phyloP scores from a whole-genome alignment of 768 basidiomycete species.

The Naganishia friedmannii region DNA sequence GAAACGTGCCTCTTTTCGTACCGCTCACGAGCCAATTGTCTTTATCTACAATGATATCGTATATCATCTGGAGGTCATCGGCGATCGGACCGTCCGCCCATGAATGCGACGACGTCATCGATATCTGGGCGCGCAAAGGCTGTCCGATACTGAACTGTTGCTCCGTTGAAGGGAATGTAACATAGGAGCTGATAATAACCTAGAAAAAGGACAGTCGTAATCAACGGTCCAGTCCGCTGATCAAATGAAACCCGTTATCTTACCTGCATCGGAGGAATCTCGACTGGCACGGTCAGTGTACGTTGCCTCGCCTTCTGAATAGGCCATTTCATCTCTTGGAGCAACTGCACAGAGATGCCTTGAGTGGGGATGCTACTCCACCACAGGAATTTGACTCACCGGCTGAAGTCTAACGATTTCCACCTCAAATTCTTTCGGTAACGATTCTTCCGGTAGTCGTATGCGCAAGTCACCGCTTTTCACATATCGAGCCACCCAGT shows the following conservation, averaged over 20 bases:
- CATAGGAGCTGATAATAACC: constrained; percentile 14
- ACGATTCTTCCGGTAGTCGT: neutral
- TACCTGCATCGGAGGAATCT: constrained; percentile 31
- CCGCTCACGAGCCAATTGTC: constrained; percentile 30
- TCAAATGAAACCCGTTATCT: neutral
- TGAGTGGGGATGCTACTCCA: neutral
- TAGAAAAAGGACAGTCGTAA: neutral
- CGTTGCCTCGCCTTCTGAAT: constrained; percentile 6
- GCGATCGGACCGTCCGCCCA: neutral
- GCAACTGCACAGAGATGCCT: neutral
- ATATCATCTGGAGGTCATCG: constrained; percentile 20
- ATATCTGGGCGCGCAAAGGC: constrained; percentile 5
- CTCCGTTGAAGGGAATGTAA: neutral
- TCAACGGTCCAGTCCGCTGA: neutral
- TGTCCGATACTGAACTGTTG: constrained; percentile 12
- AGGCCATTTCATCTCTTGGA: neutral
- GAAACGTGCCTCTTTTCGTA: constrained; percentile 25
- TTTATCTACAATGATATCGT: constrained; percentile 26
- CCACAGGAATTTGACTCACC: neutral
- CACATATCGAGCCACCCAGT: neutral
- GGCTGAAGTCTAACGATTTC: neutral
- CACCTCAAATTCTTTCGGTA: neutral
- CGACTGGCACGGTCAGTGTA: constrained; percentile 28
- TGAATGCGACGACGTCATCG: constrained; percentile 10
- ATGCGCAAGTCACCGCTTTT: neutral